Percentiles rank a stretch among this genome's conserved stretches.
These are phyloP conservation scores for Camellia granthamiana DNA, from an alignment of 148 eudicot species.

Conservation along the genomic window DNA sequence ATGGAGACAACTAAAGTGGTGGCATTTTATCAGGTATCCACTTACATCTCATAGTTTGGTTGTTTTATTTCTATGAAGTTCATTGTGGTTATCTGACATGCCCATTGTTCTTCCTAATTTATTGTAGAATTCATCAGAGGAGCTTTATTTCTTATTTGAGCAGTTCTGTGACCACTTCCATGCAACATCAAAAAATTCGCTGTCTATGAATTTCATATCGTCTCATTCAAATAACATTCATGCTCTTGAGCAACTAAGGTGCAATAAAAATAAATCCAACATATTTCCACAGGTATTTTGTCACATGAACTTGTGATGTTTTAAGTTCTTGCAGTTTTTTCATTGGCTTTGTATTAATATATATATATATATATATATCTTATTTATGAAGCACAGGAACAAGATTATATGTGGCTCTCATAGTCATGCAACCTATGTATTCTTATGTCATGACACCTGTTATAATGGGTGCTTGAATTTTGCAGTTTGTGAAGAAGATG, in stretches of 20 bases:
- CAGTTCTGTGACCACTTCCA: constrained; percentile 82
- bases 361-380: background rate
- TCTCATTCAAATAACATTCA: constrained; percentile 86
- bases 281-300: constrained; percentile 69
- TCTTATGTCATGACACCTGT: constrained; percentile 1
- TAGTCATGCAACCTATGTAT: background rate
- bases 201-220: constrained; percentile 74
- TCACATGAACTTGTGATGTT: background rate
- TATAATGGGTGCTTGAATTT: constrained; percentile 14
- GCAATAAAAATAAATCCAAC: constrained; percentile 69
- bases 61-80: background rate
- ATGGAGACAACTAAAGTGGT: constrained; percentile 92
- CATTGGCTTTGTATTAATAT: background rate
- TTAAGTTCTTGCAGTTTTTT: background rate
- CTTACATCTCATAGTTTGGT: background rate
- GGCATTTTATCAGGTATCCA: constrained; percentile 85
- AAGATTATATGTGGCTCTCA: background rate
- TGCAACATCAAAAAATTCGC: constrained; percentile 58
- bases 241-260: constrained; percentile 76
- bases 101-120: constrained; percentile 14
- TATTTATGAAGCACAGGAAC: background rate
- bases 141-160: constrained; percentile 84
- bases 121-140: constrained; percentile 83
- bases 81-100: background rate
- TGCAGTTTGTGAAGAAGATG: constrained; percentile 98